Base-by-base conservation (phyloP, 1,139 yeast species). In the Debaryomyces robertsiae region DNA sequence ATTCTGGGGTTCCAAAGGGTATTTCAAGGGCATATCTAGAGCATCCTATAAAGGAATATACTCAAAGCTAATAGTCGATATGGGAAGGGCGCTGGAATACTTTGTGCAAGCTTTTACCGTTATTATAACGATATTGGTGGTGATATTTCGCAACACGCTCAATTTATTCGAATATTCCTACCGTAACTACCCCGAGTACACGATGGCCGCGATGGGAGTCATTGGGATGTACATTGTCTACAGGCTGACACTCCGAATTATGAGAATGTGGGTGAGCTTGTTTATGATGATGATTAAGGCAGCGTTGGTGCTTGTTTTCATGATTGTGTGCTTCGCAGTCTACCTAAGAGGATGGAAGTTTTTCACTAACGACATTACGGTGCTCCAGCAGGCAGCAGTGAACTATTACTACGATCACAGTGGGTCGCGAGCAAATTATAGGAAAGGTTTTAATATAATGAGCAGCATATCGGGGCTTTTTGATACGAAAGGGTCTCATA, bases 201-300 rank as follows among this genome's bases (percentile, higher is more conserved):
- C 68, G 15, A 45, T 54, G 18, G 38, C 51, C 3, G 37, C 58
- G 2, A 32, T 61, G 29, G 34, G 50, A n/a, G 16, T 57, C 4
- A 32, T 63, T 10, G 50, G 49, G 2, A 42, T 52, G 3, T 67
- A 66, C 41, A 15, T 61, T 9, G 36, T 50, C 6, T 66, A 63
- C 48, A 50, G 46, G 37, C 30, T 59, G 27, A 34, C 55, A 13
- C 37, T 53, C 6, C 44, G 56, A 32, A 40, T 64, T 17, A 15
- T 65, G 4, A 48, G 46, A 40, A 47, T 64, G 44, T 66, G 72
- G 71, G 31, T 61, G 29, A 44, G 51, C 9, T 46, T 65, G 32
- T 38, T 63, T 9, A 42, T 60, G 19, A 41, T 53, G n/a, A 43
- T 54, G 9, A 24, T 62, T 14, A 65, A 65, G 47, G 44, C 45